Conservation (phyloP, 2,329 filamentous ascomycete genomes). For the Fusarium globosum region DNA sequence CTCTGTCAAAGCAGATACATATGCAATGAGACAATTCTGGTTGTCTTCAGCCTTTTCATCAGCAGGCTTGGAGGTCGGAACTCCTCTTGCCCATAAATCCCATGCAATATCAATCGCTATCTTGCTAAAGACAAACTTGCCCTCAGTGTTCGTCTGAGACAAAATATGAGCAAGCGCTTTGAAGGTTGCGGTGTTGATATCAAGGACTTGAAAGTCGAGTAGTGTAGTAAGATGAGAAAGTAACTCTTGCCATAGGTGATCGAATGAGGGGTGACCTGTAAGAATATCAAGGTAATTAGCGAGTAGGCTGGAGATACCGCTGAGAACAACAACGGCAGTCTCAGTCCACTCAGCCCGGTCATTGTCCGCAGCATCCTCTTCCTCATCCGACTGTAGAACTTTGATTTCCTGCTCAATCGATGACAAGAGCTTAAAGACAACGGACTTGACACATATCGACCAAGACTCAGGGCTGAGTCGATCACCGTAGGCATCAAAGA, state of each 20-base stretch:
- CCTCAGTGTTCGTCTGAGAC: conserved; percentile 58
- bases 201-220: conserved; percentile 71
- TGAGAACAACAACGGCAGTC: conserved; percentile 79
- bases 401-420: conserved; percentile 71
- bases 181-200: conserved; percentile 78
- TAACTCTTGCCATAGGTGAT: conserved; percentile 79
- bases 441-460: conserved; percentile 83
- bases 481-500: conserved; percentile 91
- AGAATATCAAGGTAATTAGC: conserved; percentile 81
- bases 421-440: conserved; percentile 81
- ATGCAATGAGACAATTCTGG: conserved; percentile 86
- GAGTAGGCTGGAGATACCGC: conserved; percentile 77
- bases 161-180: conserved; percentile 74
- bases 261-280: conserved; percentile 73
- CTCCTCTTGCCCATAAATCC: conserved; percentile 75
- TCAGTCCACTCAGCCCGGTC: conserved; percentile 73
- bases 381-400: conserved; percentile 50
- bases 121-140: conserved; percentile 58
- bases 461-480: conserved; percentile 81
- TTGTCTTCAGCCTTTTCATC: conserved; percentile 67
- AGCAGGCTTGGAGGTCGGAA: conserved; percentile 61
- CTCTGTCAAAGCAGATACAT: conserved; percentile 79
- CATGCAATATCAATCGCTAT: conserved; percentile 71
- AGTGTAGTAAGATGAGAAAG: conserved; percentile 74
- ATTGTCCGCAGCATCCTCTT: conserved; percentile 55